These are phyloP conservation scores for Gastrodia elata DNA, from an alignment of 106 monocot genomes.

Conservation along the genomic window DNA sequence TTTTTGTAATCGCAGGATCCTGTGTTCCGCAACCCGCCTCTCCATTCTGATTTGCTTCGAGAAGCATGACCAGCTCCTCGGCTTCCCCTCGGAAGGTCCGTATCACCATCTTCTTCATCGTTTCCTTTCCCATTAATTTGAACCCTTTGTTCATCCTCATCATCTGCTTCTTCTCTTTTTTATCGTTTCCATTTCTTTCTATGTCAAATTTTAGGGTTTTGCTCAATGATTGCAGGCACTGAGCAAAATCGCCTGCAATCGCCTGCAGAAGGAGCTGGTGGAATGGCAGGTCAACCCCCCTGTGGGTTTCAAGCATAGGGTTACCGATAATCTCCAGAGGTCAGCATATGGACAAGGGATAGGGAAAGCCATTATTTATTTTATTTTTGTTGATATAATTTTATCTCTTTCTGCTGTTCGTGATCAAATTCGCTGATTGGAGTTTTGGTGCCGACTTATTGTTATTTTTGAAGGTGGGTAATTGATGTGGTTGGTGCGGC, in stretches of 20 bases:
- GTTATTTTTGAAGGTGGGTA: conserved; percentile 16
- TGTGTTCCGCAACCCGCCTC: neutral
- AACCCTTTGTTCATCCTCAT: neutral
- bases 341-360: conserved; percentile 1
- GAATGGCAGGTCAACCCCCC: conserved; percentile 68
- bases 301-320: conserved; percentile 53
- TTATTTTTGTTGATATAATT: neutral
- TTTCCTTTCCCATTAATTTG: neutral
- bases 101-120: neutral
- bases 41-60: neutral
- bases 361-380: neutral
- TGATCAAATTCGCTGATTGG: neutral
- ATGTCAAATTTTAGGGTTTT: neutral
- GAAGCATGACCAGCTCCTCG: conserved; percentile 42
- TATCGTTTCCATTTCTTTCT: neutral
- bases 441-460: neutral
- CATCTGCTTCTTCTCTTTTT: neutral
- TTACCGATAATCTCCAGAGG: conserved; percentile 49
- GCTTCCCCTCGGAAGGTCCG: conserved; percentile 29
- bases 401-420: neutral
- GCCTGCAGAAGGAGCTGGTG: conserved; percentile 60
- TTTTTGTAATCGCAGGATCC: no score
- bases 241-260: conserved; percentile 55
- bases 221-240: conserved; percentile 21
- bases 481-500: conserved; percentile 25